These are phyloP conservation scores for Suzukiozyma palmioleophila DNA, from an alignment of 1,139 yeast genomes.

Conservation along the genomic window DNA sequence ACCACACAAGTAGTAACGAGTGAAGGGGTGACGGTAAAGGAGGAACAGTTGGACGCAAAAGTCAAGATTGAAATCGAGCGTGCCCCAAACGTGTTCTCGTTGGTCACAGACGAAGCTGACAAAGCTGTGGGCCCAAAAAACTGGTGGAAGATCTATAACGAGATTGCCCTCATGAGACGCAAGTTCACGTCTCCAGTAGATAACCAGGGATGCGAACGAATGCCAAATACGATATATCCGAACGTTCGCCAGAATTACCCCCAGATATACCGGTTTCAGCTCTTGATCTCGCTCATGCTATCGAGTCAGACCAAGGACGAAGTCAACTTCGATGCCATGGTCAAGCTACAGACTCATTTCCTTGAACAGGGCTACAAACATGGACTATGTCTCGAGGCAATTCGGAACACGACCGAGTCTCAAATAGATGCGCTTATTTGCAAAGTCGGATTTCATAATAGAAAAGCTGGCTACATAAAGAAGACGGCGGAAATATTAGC, in stretches of 20 bases:
- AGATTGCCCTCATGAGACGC: slow-evolving; percentile 61
- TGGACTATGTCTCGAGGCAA: slow-evolving; percentile 31
- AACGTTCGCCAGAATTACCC: slow-evolving; percentile 28
- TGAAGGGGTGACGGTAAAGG: not conserved
- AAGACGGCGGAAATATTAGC: slow-evolving; percentile 52
- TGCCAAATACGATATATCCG: slow-evolving; percentile 50
- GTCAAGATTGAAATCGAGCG: slow-evolving; percentile 10
- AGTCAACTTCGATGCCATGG: slow-evolving; percentile 72
- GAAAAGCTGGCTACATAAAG: slow-evolving; percentile 72
- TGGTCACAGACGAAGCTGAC: slow-evolving; percentile 10
- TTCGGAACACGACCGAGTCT: slow-evolving; percentile 45
- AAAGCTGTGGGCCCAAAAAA: slow-evolving; percentile 31
- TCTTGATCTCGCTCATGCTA: slow-evolving; percentile 75
- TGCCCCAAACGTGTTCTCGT: slow-evolving; percentile 12
- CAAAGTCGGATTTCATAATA: slow-evolving; percentile 82
- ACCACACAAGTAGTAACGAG: too few species aligned
- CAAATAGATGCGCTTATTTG: slow-evolving; percentile 63
- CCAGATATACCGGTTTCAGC: slow-evolving; percentile 59
- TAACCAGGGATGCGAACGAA: slow-evolving; percentile 78
- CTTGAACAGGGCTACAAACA: slow-evolving; percentile 21
- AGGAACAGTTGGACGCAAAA: not conserved
- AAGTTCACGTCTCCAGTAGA: slow-evolving; percentile 77
- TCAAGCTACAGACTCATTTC: slow-evolving; percentile 47
- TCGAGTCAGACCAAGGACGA: slow-evolving; percentile 94
- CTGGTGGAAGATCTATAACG: slow-evolving; percentile 55